Percentiles rank a stretch among this genome's conserved stretches.
Conservation (phyloP, 169 alveolate species). For the Eimeria maxima region DNA sequence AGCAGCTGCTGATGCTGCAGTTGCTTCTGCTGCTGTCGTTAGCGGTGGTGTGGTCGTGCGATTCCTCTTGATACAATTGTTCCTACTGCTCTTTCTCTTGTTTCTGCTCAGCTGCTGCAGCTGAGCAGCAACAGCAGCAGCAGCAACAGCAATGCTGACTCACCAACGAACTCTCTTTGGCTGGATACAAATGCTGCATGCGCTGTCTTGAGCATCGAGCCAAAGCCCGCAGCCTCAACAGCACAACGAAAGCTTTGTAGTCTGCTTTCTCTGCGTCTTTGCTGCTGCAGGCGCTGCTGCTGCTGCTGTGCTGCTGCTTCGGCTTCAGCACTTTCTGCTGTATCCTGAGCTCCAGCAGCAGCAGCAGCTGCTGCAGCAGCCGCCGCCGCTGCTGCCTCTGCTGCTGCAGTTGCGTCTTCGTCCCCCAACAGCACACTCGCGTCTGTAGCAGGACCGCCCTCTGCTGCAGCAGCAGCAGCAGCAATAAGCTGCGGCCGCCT, state of each 20-base stretch:
- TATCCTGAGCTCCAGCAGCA: background rate
- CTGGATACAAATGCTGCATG: constrained; percentile 30
- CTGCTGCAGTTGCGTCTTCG: constrained; percentile 12
- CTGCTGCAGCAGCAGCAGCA: too few species aligned
- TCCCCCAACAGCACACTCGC: constrained; percentile 1
- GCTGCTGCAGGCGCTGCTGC: constrained; percentile 22
- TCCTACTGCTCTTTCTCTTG: background rate
- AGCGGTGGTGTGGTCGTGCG: background rate
- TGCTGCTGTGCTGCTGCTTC: background rate
- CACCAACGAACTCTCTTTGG: constrained; percentile 41
- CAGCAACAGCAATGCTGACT: background rate
- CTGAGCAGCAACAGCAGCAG: too few species aligned
- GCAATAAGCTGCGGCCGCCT: too few species aligned
- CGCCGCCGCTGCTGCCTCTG: background rate
- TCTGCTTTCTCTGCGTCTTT: constrained; percentile 21
- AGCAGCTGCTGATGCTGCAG: background rate
- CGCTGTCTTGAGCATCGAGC: constrained; percentile 15
- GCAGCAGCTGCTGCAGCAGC: background rate
- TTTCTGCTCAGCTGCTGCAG: too few species aligned
- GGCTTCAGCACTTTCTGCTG: background rate
- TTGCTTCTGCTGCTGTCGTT: constrained; percentile 1
- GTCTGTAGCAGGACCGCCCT: background rate
- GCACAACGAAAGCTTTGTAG: constrained; percentile 41
- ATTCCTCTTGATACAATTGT: background rate
- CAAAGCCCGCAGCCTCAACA: constrained; percentile 26